Evolutionary conservation across 2,329 filamentous ascomycete genomes (phyloP), one percentile per base, ranked within the genome.

Genomic region (Diaporthe citriasiana): DNA sequence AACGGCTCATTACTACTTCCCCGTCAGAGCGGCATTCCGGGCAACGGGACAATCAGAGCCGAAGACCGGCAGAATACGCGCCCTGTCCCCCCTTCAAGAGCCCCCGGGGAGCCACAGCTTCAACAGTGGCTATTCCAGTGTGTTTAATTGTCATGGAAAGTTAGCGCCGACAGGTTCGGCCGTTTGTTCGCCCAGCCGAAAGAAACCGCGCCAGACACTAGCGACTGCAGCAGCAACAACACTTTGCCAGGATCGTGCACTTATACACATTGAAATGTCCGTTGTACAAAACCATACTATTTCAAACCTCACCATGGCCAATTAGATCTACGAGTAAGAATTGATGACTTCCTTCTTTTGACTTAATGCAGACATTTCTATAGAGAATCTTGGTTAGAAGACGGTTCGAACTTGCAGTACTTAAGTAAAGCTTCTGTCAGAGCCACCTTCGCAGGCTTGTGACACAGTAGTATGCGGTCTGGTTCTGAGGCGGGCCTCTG

Each of bases 11-110:
- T 9, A 57, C 25, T 33, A 55, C 33, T 33, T 25, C n/a, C n/a
- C n/a, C n/a, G n/a, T 17, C 0, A 30, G 51, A 25, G 25, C 57
- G 12, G 15, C n/a, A 33, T 47, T 15, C 68, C 53, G 68, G 53
- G 12, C 4, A 9, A 22, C 53, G 68, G 68, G 68, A 70, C 50
- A 70, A 70, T 59, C 53, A 55, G 40, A 50, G 68, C 68, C 68
- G 68, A 57, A 45, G 30, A 19, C 40, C 9, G 27, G 25, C 59
- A 63, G 9, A 27, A 38, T 38, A 38, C 5, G 33, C 9, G 12
- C 38, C 38, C 38, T 12, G 7, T 2, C 38, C 10, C 38, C 38
- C 38, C 2, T n/a, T n/a, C n/a, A n/a, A n/a, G n/a, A n/a, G n/a
- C n/a, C 38, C 38, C 12, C 38, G 6, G 6, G 38, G 38, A 63